Percentiles rank a stretch among this genome's conserved stretches.
phyloP scores from a whole-genome alignment of 208 protist genomes.

The Paratrypanosoma confusum region DNA sequence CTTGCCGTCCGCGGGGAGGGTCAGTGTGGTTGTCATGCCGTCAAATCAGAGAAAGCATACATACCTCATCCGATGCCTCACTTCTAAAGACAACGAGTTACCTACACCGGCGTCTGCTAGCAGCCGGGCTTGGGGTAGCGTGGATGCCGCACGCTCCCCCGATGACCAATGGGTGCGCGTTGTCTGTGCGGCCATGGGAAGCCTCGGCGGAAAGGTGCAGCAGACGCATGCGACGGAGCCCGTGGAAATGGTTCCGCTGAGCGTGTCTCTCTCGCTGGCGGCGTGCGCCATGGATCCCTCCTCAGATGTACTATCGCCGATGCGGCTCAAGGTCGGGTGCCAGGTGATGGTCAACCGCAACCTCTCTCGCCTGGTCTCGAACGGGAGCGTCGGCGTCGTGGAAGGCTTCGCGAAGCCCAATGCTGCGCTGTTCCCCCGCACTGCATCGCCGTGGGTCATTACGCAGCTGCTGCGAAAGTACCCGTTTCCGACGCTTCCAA shows the following conservation, averaged over 20 bases:
- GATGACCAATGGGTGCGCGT: constrained; percentile 28
- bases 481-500: constrained; percentile 52
- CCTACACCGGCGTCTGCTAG: too few species aligned
- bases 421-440: constrained; percentile 46
- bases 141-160: not conserved
- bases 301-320: constrained; percentile 38
- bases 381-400: constrained; percentile 80
- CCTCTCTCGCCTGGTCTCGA: constrained; percentile 73
- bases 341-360: constrained; percentile 87
- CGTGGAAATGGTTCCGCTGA: constrained; percentile 35
- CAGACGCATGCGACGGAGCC: constrained; percentile 40
- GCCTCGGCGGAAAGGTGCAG: constrained; percentile 29
- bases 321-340: constrained; percentile 77
- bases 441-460: too few species aligned
- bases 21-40: too few species aligned
- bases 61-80: too few species aligned
- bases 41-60: too few species aligned
- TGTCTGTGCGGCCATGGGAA: constrained; percentile 20
- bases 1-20: too few species aligned
- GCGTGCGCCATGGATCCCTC: constrained; percentile 36
- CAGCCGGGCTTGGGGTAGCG: too few species aligned
- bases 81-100: too few species aligned
- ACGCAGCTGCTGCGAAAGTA: constrained; percentile 5
- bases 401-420: constrained; percentile 72
- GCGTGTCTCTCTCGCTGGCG: constrained; percentile 50